Base-by-base conservation (phyloP, 257 asterid species). In the Pogostemon cablin region DNA sequence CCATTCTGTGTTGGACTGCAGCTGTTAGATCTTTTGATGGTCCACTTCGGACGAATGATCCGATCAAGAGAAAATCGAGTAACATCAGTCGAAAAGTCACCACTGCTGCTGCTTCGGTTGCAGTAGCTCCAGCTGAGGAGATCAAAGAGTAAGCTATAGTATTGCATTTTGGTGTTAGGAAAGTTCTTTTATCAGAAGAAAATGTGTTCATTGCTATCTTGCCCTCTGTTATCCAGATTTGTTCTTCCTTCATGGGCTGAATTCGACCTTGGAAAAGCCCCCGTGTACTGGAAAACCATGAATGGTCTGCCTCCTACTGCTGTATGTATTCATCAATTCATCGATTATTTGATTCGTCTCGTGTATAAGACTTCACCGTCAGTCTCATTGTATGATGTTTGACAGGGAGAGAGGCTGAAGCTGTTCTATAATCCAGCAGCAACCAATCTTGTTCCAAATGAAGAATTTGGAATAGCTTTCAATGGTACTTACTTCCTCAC, bases 221-320 rank as follows among this genome's bases (percentile, higher is more conserved):
- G 58, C 3, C 34, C 9, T 3, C 37, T 56, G 12, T 40, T 49
- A 38, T 58, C 44, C 81, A 92, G 97, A 62, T 90, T 75, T 60
- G 67, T 69, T 15, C 90, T 92, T 74, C 92, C 98, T 3, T 74
- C 91, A 9, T 92, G 97, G 97, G 97, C 98, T 65, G 81, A 84
- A 60, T 92, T 90, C 25, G 98, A 92, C 75, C 89, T 92, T 9
- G 98, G 96, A 79, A 73, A 79, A 81, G 88, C 95, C 71, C 96
- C 98, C 2, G 83, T 92, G 17, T 90, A 82, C 78, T 92, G 97
- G 98, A 92, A 92, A 80, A 92, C 97, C 3, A 82, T 81, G 90
- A 90, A 92, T 5, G 98, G 97, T 11, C 91, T 92, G 78, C 96
- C 96, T 64, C 98, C 98, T 4, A 77, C 87, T 6, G 78, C 98